Evolutionary conservation across 1,284 basidiomycete genomes (phyloP), one percentile per base, ranked within the genome.

Genomic region (Papiliotrema nemorosa): DNA sequence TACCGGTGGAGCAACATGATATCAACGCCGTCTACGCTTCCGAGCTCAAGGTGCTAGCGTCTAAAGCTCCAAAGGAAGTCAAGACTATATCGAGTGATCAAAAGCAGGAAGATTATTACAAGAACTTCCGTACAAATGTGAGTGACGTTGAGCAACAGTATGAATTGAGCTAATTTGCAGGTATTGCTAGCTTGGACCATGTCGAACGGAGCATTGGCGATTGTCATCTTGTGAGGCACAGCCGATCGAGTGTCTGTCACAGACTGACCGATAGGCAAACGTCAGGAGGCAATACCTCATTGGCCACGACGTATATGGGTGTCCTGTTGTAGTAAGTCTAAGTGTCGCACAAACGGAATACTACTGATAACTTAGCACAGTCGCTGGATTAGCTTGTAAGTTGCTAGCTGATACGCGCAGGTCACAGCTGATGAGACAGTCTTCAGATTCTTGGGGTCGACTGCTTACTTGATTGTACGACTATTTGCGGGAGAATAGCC

Each of bases 91-190:
- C 57, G 36, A 69, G 75, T n/a, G 76, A 79, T 57, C 88, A 86
- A 24, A 75, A 82, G 59, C 86, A 91, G 71, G 89, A 92, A 69
- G 92, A 96, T 76, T 91, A 88, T 70, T 94, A 93, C 71, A 75
- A 75, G 65, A 82, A 80, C 27, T 90, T 94, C 74, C 81, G 91
- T 59, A 94, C 91, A 2, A 94, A 93, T 56, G 78, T 84, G 58
- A 58, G 75, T 70, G 6, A 65, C 45, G 39, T 27, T 62, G 48
- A 47, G 24, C 5, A 31, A 10, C 18, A 14, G 13, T n/a, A n/a
- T n/a, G n/a, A n/a, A n/a, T n/a, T n/a, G n/a, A 33, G 12, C 42
- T 44, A 5, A 44, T 25, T n/a, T 35, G 76, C 52, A 67, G 62
- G 86, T 90, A 2, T 72, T 92, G 56, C 74, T 91, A 56, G 81